Base-by-base conservation (phyloP, 495 filamentous ascomycete genomes). In the Melanomma pulvis-pyrius region DNA sequence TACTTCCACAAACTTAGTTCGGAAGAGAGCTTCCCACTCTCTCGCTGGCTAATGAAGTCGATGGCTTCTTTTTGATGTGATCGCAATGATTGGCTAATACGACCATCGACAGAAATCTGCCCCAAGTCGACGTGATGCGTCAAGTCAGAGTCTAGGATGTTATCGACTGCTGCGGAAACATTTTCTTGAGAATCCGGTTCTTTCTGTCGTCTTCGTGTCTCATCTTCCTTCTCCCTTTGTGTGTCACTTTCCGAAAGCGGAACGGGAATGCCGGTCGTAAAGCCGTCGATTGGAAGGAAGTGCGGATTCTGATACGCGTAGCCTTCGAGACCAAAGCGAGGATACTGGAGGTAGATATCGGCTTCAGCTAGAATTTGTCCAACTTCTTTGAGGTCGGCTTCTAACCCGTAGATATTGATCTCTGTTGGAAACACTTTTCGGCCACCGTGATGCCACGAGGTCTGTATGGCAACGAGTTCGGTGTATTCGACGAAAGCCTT, bases 221-320 rank as follows among this genome's bases (percentile, higher is more conserved):
- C 5, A 25, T 54, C 4, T 4, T 24, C 17, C 13, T 52, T 29
- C 28, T 3, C 11, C 49, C 5, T 28, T 44, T 39, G 47, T 1
- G 29, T 25, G 8, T 22, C 39, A n/a, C n/a, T n/a, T n/a, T n/a
- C n/a, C n/a, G n/a, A n/a, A n/a, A n/a, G n/a, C 21, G 22, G n/a
- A 1, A 1, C 41, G 7, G 59, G 47, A 26, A 62, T 41, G 1
- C 3, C 28, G n/a, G 15, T 24, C 25, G 30, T 36, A 54, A 24
- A 54, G 21, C 59, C 59, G n/a, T 62, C 47, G 21, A 62, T 25
- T 30, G 2, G 47, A 54, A 53, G 25, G 21, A 62, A 62, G 5
- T 62, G 59, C 8, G 59, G 59, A 28, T 62, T 62, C 2, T 25
- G 28, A 24, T 62, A 62, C 39, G 13, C 15, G 32, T 34, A 7